phyloP scores from a whole-genome alignment of 208 protist species.

The Trypanosoma avium region DNA sequence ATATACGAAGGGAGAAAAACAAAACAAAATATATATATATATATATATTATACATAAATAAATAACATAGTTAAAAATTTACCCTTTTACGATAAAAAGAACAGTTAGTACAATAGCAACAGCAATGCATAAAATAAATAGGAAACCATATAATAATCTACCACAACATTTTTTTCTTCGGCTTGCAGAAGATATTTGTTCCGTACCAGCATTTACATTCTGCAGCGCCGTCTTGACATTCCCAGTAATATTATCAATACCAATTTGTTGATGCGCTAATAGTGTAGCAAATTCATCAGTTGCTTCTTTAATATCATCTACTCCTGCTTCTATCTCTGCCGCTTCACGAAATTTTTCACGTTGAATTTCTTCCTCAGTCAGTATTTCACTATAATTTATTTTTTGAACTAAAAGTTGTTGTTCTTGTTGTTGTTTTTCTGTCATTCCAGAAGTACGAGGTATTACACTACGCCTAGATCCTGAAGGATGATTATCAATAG shows the following conservation, averaged over 20 bases:
- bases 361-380: slow-evolving; percentile 18
- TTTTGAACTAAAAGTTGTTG: slow-evolving; percentile 3
- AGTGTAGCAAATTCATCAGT: slow-evolving; percentile 15
- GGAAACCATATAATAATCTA: slow-evolving; percentile 8
- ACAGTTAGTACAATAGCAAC: not conserved
- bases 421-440: not conserved
- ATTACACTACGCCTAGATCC: not conserved
- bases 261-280: slow-evolving; percentile 12
- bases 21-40: too few relatives aligned
- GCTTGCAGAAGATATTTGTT: not conserved
- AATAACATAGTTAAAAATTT: too few relatives aligned
- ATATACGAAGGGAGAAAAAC: too few relatives aligned
- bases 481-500: not conserved
- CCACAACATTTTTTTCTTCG: not conserved
- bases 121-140: not conserved
- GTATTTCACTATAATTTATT: slow-evolving; percentile 13
- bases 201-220: slow-evolving; percentile 1
- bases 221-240: slow-evolving; percentile 1
- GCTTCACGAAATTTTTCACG: slow-evolving; percentile 14
- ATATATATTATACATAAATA: too few relatives aligned
- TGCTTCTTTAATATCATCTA: slow-evolving; percentile 15
- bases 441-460: slow-evolving; percentile 4
- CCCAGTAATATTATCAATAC: not conserved
- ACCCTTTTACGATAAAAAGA: slow-evolving; percentile 8
- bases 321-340: slow-evolving; percentile 9